Percentiles rank a stretch among this genome's conserved stretches.
Evolutionary conservation across 345 rosid species (phyloP).

Genomic region (Luvunga scandens): DNA sequence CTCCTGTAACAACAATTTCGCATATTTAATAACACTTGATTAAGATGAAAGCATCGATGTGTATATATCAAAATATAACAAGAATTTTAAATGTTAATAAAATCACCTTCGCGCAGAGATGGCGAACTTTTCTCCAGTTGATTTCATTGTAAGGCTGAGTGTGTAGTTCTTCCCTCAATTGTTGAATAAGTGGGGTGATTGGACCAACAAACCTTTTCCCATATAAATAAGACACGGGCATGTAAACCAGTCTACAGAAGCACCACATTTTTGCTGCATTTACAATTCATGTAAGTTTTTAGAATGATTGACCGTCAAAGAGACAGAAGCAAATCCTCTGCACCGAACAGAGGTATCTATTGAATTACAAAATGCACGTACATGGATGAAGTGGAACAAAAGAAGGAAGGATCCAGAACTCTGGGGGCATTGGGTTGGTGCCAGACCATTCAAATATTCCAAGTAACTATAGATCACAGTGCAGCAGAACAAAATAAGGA

Average conservation of each 20-base stretch:
- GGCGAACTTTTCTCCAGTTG: conserved; percentile 19
- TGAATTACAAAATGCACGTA: conserved; percentile 1
- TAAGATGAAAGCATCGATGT: not conserved
- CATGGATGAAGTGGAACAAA: conserved; percentile 33
- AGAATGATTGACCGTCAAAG: not conserved
- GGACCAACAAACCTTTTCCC: conserved; percentile 42
- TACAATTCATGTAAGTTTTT: not conserved
- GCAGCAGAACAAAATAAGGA: not conserved
- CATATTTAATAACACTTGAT: not conserved
- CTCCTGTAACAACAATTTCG: not conserved
- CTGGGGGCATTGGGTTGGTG: conserved; percentile 35
- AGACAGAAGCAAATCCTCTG: not conserved
- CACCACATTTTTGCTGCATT: conserved; percentile 42
- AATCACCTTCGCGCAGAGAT: conserved; percentile 15
- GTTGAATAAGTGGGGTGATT: conserved; percentile 29
- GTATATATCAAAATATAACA: not conserved
- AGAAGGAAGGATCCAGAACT: conserved; percentile 36
- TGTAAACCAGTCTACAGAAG: conserved; percentile 36
- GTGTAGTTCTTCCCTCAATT: conserved; percentile 33
- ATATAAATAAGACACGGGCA: conserved; percentile 39
- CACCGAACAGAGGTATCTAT: not conserved
- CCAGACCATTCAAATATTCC: conserved; percentile 42
- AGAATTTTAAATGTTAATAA: not conserved
- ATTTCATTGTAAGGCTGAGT: conserved; percentile 24
- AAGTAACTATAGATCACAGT: conserved; percentile 14